Conservation (phyloP, 2,329 filamentous ascomycete genomes). For the Epichloe scottii region DNA sequence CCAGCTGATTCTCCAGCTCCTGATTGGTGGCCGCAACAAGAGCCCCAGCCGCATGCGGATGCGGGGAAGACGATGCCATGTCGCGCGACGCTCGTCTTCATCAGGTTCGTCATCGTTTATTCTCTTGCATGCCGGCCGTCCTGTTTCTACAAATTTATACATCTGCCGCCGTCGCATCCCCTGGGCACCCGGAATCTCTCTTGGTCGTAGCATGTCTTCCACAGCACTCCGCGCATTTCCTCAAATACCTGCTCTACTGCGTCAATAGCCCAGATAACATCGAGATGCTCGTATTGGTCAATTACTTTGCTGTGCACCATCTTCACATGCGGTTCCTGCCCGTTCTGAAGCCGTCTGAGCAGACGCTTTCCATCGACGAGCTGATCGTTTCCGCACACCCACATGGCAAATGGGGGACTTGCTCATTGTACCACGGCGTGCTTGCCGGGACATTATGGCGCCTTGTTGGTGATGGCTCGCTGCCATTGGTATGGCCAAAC, state of each 20-base stretch:
- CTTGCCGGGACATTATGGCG: slow-evolving; percentile 21
- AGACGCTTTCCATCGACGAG: slow-evolving; percentile 73
- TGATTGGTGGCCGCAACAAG: not conserved
- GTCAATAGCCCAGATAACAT: slow-evolving; percentile 93
- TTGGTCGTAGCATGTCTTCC: slow-evolving; percentile 56
- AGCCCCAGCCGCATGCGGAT: not conserved
- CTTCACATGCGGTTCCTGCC: slow-evolving; percentile 67
- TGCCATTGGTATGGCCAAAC: no score
- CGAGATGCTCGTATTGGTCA: slow-evolving; percentile 82
- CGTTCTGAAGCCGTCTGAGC: slow-evolving; percentile 59
- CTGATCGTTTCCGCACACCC: slow-evolving; percentile 73
- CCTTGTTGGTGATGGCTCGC: slow-evolving; percentile 13
- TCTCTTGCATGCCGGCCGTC: no score
- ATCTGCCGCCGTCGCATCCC: slow-evolving; percentile 38
- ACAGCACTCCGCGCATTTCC: slow-evolving; percentile 71
- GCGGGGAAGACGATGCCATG: not conserved
- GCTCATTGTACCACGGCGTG: slow-evolving; percentile 70
- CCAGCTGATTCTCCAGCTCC: not conserved
- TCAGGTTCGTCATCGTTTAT: no score
- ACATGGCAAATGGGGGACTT: slow-evolving; percentile 74
- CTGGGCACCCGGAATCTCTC: slow-evolving; percentile 49
- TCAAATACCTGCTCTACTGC: slow-evolving; percentile 68
- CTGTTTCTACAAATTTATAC: not conserved
- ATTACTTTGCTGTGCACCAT: slow-evolving; percentile 76
- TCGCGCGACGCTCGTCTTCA: not conserved